These are phyloP conservation scores for Galium porrigens DNA, from an alignment of 305 asterid genomes.

Conservation along the genomic window DNA sequence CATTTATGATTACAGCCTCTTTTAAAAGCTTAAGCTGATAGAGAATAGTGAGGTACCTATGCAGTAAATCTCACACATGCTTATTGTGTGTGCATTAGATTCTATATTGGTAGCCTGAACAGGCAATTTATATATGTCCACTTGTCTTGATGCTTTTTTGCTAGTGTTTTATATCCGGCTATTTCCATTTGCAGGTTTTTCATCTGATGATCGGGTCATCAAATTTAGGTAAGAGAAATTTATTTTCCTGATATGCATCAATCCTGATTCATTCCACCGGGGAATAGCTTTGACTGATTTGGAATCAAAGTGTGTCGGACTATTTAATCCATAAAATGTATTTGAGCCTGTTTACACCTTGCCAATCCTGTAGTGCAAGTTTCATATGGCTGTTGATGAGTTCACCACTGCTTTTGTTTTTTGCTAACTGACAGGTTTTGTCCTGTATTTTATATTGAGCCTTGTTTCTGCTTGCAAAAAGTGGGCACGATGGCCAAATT, in stretches of 20 bases:
- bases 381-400: background rate
- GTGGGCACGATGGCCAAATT: slow-evolving; percentile 77
- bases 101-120: background rate
- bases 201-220: slow-evolving; percentile 85
- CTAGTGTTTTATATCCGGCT: slow-evolving; percentile 1
- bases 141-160: background rate
- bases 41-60: background rate
- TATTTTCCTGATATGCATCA: background rate
- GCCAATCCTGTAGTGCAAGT: background rate
- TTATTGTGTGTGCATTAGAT: background rate
- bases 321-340: background rate
- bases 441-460: slow-evolving; percentile 58
- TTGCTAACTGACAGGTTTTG: slow-evolving; percentile 36
- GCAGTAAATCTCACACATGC: background rate
- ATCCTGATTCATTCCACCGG: background rate
- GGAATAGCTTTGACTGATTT: slow-evolving; percentile 4
- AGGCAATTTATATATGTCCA: background rate
- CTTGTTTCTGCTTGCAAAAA: slow-evolving; percentile 84
- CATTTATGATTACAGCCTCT: background rate
- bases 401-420: background rate
- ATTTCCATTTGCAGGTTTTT: slow-evolving; percentile 53
- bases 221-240: slow-evolving; percentile 56
- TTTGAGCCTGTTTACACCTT: background rate
- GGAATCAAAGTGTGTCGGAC: background rate
- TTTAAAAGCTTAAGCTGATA: background rate